Conservation (phyloP, 2,329 filamentous ascomycete species). For the Graphilbum sp. region DNA sequence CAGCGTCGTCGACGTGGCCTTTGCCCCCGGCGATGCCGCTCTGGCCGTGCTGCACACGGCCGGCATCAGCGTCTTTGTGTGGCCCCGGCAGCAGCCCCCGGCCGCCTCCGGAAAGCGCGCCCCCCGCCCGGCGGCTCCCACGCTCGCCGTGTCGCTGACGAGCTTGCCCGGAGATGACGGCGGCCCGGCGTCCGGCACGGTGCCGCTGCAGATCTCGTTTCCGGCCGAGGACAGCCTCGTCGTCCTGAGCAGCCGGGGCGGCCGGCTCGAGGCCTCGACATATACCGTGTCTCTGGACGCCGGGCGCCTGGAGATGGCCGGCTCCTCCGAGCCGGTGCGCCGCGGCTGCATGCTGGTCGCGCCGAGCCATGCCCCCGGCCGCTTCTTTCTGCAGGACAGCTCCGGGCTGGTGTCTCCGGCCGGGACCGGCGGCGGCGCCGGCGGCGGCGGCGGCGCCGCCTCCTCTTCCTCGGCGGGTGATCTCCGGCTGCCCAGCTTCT, state of each 20-base stretch:
- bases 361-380: slow-evolving; percentile 12
- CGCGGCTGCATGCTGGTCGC: slow-evolving; percentile 16
- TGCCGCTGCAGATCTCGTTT: slow-evolving; percentile 18
- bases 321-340: neutral
- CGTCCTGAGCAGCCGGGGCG: slow-evolving; percentile 19
- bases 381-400: slow-evolving; percentile 27
- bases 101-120: slow-evolving; percentile 40
- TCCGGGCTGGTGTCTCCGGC: slow-evolving; percentile 28
- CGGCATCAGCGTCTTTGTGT: slow-evolving; percentile 53
- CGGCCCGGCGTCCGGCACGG: slow-evolving; percentile 17
- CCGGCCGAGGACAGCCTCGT: slow-evolving; percentile 10
- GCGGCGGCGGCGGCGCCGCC: slow-evolving; percentile 13
- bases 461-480: no score
- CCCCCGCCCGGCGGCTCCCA: slow-evolving; percentile 24
- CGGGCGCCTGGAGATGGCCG: slow-evolving; percentile 1
- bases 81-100: no score
- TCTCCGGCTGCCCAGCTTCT: slow-evolving; percentile 25
- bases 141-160: slow-evolving; percentile 15
- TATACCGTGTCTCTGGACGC: neutral
- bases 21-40: slow-evolving; percentile 45
- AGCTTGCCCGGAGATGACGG: no score
- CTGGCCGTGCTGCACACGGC: slow-evolving; percentile 57
- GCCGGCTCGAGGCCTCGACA: slow-evolving; percentile 8
- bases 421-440: slow-evolving; percentile 9
- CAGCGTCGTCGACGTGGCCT: slow-evolving; percentile 57